A percentile compares a stretch with the other conserved stretches of the same genome.
phyloP scores from a whole-genome alignment of 768 basidiomycete genomes.

The Lactifluus subvellereus region DNA sequence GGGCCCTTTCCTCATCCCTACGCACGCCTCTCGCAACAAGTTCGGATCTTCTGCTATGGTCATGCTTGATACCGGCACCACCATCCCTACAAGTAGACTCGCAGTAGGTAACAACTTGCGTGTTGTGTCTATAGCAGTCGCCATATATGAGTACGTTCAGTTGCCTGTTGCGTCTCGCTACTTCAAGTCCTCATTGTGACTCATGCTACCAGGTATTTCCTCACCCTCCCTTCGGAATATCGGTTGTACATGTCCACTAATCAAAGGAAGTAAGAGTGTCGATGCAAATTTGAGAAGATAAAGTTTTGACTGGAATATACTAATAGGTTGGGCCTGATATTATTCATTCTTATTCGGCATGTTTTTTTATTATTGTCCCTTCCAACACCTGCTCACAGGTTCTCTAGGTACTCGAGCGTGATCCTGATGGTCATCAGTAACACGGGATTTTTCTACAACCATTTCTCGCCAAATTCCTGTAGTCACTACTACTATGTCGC shows the following conservation, averaged over 20 bases:
- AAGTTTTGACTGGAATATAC: neutral
- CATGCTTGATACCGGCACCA: neutral
- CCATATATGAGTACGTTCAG: conserved; percentile 10
- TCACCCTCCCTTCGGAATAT: conserved; percentile 18
- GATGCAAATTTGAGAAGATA: neutral
- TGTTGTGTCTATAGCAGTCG: conserved; percentile 1
- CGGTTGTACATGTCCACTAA: conserved; percentile 7
- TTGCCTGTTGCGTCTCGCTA: neutral
- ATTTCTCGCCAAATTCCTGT: conserved; percentile 46
- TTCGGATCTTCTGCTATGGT: neutral
- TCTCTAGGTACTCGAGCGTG: conserved; percentile 30
- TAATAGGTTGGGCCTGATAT: conserved; percentile 5
- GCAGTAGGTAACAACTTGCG: conserved; percentile 5
- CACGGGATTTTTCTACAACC: conserved; percentile 51
- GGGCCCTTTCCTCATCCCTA: too few relatives aligned
- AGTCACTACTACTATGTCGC: conserved; percentile 44
- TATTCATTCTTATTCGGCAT: conserved; percentile 16
- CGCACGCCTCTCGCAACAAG: neutral
- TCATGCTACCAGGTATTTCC: conserved; percentile 8
- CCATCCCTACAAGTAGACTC: neutral
- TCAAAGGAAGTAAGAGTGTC: neutral
- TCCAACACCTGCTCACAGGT: neutral
- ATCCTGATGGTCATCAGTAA: too few relatives aligned
- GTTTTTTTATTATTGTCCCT: neutral
- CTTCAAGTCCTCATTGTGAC: neutral